Percentiles rank a stretch among this genome's conserved stretches.
Conservation (phyloP, 352 stramenopile species). For the Pythium folliculosum region DNA sequence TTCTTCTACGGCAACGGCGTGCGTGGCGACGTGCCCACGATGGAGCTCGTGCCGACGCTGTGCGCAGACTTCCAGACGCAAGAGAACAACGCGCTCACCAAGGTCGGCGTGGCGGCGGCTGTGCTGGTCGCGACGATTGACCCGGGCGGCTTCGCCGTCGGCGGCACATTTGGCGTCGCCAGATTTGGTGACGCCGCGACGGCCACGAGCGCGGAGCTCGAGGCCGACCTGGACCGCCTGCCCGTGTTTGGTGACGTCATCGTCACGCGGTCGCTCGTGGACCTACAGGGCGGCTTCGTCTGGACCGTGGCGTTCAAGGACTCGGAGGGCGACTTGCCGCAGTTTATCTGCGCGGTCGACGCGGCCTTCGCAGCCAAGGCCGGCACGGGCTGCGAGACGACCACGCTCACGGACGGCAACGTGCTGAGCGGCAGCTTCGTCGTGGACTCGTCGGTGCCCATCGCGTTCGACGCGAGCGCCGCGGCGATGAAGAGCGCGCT, state of each 20-base stretch:
- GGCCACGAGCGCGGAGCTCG: constrained; percentile 48
- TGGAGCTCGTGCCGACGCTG: constrained; percentile 22
- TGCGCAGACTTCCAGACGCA: constrained; percentile 66
- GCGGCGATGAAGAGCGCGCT: constrained; percentile 46
- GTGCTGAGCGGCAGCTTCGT: constrained; percentile 71
- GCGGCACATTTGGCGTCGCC: constrained; percentile 54
- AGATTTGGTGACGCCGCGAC: constrained; percentile 27
- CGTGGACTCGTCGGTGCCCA: constrained; percentile 57
- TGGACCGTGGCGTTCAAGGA: constrained; percentile 81
- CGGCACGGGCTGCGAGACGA: constrained; percentile 45
- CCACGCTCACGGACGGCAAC: constrained; percentile 78
- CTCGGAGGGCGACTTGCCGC: constrained; percentile 60
- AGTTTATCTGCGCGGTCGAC: constrained; percentile 74
- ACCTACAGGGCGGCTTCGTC: constrained; percentile 68
- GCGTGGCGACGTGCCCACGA: constrained; percentile 30
- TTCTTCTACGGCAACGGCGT: constrained; percentile 84
- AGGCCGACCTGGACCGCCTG: constrained; percentile 46
- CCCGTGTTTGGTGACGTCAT: constrained; percentile 67
- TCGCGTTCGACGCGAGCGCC: constrained; percentile 56
- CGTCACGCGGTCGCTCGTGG: constrained; percentile 59
- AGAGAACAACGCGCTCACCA: constrained; percentile 62
- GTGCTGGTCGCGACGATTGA: constrained; percentile 48
- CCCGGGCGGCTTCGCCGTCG: constrained; percentile 45
- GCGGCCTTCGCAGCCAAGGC: constrained; percentile 31
- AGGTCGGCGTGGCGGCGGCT: constrained; percentile 31